Evolutionary conservation across 148 eudicot genomes (phyloP).

Genomic region (Amaranthus cruentus): DNA sequence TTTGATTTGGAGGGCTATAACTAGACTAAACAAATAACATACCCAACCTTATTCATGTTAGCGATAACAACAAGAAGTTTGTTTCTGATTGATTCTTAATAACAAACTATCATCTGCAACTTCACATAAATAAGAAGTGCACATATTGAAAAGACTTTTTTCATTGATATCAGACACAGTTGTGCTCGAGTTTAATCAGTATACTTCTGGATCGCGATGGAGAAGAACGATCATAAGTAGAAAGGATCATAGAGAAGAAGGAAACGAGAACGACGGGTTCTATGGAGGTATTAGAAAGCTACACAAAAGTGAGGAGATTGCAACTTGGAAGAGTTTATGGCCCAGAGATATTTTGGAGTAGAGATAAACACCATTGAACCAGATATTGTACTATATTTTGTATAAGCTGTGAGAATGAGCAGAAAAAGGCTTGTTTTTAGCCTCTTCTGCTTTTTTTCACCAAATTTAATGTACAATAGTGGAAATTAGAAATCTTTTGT

Average conservation of each 20-base stretch:
- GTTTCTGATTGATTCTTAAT: no score
- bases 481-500: slow-evolving; percentile 6
- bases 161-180: slow-evolving; percentile 45
- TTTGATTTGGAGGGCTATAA: not conserved
- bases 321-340: slow-evolving; percentile 74
- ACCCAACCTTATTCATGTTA: no score
- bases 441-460: not conserved
- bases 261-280: slow-evolving; percentile 85
- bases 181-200: slow-evolving; percentile 81
- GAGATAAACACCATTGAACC: slow-evolving; percentile 2
- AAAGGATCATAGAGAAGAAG: slow-evolving; percentile 80
- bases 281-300: slow-evolving; percentile 87
- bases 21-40: no score
- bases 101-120: not conserved
- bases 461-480: slow-evolving; percentile 25
- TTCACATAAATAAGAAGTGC: no score
- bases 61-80: no score
- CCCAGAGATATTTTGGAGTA: slow-evolving; percentile 73
- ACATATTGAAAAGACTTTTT: not conserved
- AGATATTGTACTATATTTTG: not conserved
- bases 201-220: slow-evolving; percentile 78
- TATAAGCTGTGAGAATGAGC: slow-evolving; percentile 2
- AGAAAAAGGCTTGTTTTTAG: slow-evolving; percentile 13
- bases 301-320: slow-evolving; percentile 43
- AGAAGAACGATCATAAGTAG: slow-evolving; percentile 52